Evolutionary conservation across 2,329 filamentous ascomycete genomes (phyloP).

Genomic region (Rasamsonia emersonii): DNA sequence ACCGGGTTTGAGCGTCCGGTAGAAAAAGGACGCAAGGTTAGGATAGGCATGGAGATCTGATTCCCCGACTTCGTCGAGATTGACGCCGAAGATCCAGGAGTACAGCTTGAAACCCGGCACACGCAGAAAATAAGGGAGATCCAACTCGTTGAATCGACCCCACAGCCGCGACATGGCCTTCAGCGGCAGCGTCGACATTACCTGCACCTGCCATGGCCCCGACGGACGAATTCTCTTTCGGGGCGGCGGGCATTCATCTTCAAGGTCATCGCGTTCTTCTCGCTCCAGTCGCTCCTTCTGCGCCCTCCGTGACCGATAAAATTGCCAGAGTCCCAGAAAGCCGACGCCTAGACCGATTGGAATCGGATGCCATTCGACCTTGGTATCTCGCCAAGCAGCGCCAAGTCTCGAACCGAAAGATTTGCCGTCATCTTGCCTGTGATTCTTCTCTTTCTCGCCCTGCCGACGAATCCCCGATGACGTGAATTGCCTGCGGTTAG

Average conservation of each 20-base stretch:
- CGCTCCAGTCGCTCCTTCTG: constrained; percentile 42
- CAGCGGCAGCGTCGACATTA: constrained; percentile 87
- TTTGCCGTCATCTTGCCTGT: constrained; percentile 30
- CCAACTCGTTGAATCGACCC: constrained; percentile 85
- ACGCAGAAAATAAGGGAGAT: constrained; percentile 78
- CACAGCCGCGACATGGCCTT: constrained; percentile 85
- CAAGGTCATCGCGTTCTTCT: constrained; percentile 32
- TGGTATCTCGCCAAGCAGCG: constrained; percentile 53
- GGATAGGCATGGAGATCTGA: constrained; percentile 81
- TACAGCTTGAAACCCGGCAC: constrained; percentile 89
- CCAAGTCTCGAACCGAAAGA: constrained; percentile 51
- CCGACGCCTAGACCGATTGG: constrained; percentile 77
- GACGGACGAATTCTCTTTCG: constrained; percentile 64
- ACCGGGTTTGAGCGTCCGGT: constrained; percentile 85
- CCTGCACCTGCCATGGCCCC: constrained; percentile 85
- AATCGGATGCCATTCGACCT: constrained; percentile 82
- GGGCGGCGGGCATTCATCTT: constrained; percentile 36
- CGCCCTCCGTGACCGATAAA: constrained; percentile 60
- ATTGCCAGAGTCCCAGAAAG: constrained; percentile 73
- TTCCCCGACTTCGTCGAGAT: constrained; percentile 78
- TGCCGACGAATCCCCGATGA: constrained; percentile 33
- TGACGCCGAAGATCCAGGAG: constrained; percentile 83
- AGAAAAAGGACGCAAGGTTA: constrained; percentile 95
- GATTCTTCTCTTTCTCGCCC: constrained; percentile 31
- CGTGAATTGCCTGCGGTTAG: too few relatives aligned